Percentiles rank a stretch among this genome's conserved stretches.
Conservation (phyloP, 2,329 filamentous ascomycete species). For the Helotiales sp. region DNA sequence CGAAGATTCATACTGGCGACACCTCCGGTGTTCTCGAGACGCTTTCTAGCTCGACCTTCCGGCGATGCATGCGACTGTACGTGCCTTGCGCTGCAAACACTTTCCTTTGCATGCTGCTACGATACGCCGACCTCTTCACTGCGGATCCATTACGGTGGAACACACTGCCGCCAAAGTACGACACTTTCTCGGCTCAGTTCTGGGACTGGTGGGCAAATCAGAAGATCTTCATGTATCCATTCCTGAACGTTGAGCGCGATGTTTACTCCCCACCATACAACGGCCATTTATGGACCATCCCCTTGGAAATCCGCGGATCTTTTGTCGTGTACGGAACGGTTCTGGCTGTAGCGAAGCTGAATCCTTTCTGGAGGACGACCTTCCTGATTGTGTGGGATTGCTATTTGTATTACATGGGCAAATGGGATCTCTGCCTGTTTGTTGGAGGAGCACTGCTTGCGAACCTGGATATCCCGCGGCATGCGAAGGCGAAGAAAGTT, state of each 20-base stretch:
- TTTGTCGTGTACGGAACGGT: constrained; percentile 18
- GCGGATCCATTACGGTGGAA: constrained; percentile 23
- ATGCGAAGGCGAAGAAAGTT: not conserved
- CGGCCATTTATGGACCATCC: constrained; percentile 31
- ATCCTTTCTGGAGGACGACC: not conserved
- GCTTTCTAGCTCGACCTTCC: constrained; percentile 50
- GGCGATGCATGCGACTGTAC: constrained; percentile 50
- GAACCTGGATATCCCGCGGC: constrained; percentile 5
- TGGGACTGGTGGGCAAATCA: constrained; percentile 35
- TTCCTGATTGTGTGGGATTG: constrained; percentile 1
- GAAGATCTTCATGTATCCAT: constrained; percentile 10
- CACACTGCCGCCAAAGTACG: constrained; percentile 23
- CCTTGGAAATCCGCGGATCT: constrained; percentile 15
- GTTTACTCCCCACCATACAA: constrained; percentile 30
- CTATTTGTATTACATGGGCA: constrained; percentile 14
- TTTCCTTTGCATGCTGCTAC: constrained; percentile 45
- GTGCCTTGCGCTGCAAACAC: constrained; percentile 49
- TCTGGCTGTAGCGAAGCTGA: constrained; percentile 11
- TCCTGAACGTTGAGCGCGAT: not conserved
- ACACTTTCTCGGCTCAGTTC: constrained; percentile 38
- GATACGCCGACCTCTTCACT: constrained; percentile 38
- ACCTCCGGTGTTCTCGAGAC: constrained; percentile 43
- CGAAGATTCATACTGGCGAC: constrained; percentile 44
- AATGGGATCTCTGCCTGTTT: constrained; percentile 23
- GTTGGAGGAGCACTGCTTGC: constrained; percentile 13